Base-by-base conservation (phyloP, 495 filamentous ascomycete species). In the Tricharina praecox region DNA sequence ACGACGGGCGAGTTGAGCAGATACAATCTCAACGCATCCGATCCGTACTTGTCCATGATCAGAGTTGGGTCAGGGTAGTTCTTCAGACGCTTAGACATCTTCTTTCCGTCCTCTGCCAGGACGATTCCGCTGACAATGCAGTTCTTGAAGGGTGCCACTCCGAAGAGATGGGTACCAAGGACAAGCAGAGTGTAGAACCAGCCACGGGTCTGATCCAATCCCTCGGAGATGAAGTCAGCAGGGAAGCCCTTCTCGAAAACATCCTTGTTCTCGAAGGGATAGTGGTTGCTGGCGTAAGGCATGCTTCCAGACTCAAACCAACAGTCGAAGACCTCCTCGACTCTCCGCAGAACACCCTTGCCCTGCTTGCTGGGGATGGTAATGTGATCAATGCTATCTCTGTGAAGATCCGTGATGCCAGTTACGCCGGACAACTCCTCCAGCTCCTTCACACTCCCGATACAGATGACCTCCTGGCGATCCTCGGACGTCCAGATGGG, bases 1-100 rank as follows among this genome's bases (percentile, higher is more conserved):
- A 97, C 90, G 26, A 96, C 92, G 0, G 90, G 90, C 1, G 88
- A 95, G 64, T 95, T 95, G 68, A 96, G 96, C 52, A 97, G 71
- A 59, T 96, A 96, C 4, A 97, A 71, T 45, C 90, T 78, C 23
- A 97, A 74, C 24, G 90, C 90, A 67, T 97, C 90, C 4, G 88
- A 85, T 19, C 90, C 90, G 57, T 93, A 94, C 47, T 78, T 78
- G 38, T 80, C 63, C 71, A 97, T 94, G 53, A 97, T 73, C 16
- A 85, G 60, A 26, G 66, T 66, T 9, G 92, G 90, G 58, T 96
- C 92, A 7, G 92, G 92, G 61, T 95, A 97, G 64, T 97, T 97
- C 69, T 95, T 90, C 32, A 94, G 68, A 33, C 92, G 75, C 69
- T 97, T 97, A 1, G 87, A 95, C 90, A 97, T 97, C 69, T 97